These are phyloP conservation scores for Trichophyton mentagrophytes DNA, from an alignment of 2,329 filamentous ascomycete genomes.

Conservation along the genomic window DNA sequence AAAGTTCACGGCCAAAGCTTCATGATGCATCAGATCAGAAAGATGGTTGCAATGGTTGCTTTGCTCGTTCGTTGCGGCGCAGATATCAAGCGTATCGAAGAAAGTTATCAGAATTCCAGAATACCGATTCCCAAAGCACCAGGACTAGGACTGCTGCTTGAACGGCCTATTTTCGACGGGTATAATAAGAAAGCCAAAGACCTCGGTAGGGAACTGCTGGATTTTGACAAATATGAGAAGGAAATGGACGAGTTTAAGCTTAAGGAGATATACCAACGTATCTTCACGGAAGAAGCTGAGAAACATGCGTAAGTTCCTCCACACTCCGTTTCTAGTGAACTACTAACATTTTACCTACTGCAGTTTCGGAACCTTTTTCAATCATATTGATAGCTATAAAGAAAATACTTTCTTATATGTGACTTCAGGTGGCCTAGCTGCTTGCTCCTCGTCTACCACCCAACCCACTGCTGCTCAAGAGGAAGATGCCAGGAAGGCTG, in stretches of 20 bases:
- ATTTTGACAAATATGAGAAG: slow-evolving; percentile 64
- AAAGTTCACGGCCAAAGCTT: slow-evolving; percentile 97
- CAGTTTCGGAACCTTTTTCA: slow-evolving; percentile 66
- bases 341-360: not conserved
- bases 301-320: slow-evolving; percentile 60
- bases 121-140: slow-evolving; percentile 92
- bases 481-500: slow-evolving; percentile 18
- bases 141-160: slow-evolving; percentile 72
- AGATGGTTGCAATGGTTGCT: slow-evolving; percentile 92
- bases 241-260: slow-evolving; percentile 85
- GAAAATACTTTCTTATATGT: slow-evolving; percentile 62
- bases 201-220: slow-evolving; percentile 54
- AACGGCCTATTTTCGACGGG: slow-evolving; percentile 77
- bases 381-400: slow-evolving; percentile 63
- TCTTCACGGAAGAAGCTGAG: slow-evolving; percentile 79
- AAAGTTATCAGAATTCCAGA: slow-evolving; percentile 59
- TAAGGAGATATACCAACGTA: slow-evolving; percentile 77
- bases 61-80: slow-evolving; percentile 74
- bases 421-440: slow-evolving; percentile 55
- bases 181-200: slow-evolving; percentile 67
- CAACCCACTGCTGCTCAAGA: slow-evolving; percentile 6
- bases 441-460: slow-evolving; percentile 21
- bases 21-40: slow-evolving; percentile 99
- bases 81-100: slow-evolving; percentile 54
- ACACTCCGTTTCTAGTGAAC: not conserved